Conservation (phyloP, 805 yeast species). For the Nakazawaea siamensis region DNA sequence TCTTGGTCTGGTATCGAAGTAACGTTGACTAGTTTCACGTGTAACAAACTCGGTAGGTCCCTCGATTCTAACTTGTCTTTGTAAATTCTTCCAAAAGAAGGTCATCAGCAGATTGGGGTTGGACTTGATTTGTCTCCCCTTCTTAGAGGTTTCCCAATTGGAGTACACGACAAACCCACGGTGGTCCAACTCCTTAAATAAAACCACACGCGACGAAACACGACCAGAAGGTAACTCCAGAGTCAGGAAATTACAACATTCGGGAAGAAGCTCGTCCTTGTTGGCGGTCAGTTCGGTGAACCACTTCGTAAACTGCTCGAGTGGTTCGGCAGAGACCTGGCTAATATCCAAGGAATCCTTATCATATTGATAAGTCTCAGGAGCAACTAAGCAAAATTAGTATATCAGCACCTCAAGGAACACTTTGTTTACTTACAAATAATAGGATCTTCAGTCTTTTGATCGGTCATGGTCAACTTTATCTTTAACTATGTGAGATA, state of each 20-base stretch:
- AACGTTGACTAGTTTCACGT: slow-evolving; percentile 65
- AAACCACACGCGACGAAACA: slow-evolving; percentile 74
- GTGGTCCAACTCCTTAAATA: slow-evolving; percentile 83
- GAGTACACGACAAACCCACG: slow-evolving; percentile 84
- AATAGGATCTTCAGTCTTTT: slow-evolving; percentile 18
- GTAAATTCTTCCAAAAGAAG: slow-evolving; percentile 87
- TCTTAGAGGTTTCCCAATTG: slow-evolving; percentile 85
- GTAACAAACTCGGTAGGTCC: slow-evolving; percentile 72
- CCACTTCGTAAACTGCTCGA: slow-evolving; percentile 78
- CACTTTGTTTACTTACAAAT: slow-evolving; percentile 16
- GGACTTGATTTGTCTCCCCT: slow-evolving; percentile 57
- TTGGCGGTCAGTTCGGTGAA: slow-evolving; percentile 62
- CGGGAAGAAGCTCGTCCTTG: slow-evolving; percentile 59
- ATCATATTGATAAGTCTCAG: slow-evolving; percentile 81
- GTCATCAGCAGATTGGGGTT: slow-evolving; percentile 79
- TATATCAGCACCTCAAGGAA: not conserved
- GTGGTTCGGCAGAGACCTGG: slow-evolving; percentile 53
- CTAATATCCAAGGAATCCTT: slow-evolving; percentile 49
- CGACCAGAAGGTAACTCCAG: slow-evolving; percentile 87
- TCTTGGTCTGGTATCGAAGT: slow-evolving; percentile 82
- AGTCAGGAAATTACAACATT: slow-evolving; percentile 80
- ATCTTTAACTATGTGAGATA: not conserved
- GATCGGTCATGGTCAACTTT: slow-evolving; percentile 4
- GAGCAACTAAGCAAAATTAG: slow-evolving; percentile 47
- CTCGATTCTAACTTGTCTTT: slow-evolving; percentile 90